phyloP scores from a whole-genome alignment of 257 asterid species.

The Jasminum sambac region DNA sequence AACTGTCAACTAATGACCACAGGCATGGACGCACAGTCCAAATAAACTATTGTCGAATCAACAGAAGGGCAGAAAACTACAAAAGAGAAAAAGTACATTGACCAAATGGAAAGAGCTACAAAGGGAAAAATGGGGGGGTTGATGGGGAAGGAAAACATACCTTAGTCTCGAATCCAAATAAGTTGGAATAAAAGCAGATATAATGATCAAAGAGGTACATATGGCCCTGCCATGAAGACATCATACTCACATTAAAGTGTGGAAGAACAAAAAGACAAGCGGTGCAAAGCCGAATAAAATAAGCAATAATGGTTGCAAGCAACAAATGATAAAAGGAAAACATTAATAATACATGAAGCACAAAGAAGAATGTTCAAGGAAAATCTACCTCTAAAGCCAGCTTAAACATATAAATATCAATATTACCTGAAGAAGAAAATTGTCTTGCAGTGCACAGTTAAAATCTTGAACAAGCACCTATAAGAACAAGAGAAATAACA shows the following conservation, averaged over 20 bases:
- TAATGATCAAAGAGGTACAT: conserved; percentile 79
- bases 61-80: neutral
- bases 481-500: conserved; percentile 22
- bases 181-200: conserved; percentile 94
- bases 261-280: conserved; percentile 8
- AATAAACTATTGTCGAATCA: neutral
- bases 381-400: conserved; percentile 4
- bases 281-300: conserved; percentile 12
- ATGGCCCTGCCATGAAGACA: conserved; percentile 80
- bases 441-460: conserved; percentile 96
- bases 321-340: conserved; percentile 12
- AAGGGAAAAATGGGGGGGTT: no score
- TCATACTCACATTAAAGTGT: conserved; percentile 3
- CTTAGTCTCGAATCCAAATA: conserved; percentile 98
- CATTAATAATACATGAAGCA: conserved; percentile 18
- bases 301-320: conserved; percentile 3
- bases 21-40: neutral
- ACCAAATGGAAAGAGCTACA: neutral
- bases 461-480: conserved; percentile 94
- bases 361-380: conserved; percentile 5
- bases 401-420: conserved; percentile 15
- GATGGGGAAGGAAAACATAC: conserved; percentile 35
- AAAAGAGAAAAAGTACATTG: no score
- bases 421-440: conserved; percentile 89
- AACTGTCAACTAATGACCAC: conserved; percentile 4